Evolutionary conservation across 148 eudicot species (phyloP), one percentile per base, ranked within the genome.

Genomic region (Arbutus unedo): DNA sequence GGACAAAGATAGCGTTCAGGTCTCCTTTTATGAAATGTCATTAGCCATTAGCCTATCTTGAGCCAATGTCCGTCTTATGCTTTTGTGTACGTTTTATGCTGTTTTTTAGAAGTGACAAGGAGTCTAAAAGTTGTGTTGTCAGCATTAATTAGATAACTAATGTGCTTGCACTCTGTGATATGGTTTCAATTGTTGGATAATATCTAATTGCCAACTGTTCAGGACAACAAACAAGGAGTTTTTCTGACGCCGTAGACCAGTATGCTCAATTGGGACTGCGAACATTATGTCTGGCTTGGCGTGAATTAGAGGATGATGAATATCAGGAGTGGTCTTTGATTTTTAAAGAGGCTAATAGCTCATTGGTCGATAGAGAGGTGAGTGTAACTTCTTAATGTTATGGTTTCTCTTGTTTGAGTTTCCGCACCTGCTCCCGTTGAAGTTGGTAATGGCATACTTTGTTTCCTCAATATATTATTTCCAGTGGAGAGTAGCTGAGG

Each of bases 401-500:
- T 74, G 55, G 21, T 48, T n/a, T 13, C 62, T 48, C 50, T 60
- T 60, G 13, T 55, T 70, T 70, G 72, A 41, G 74, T 19, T 51
- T 70, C 49, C 43, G 13, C 57, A 31, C 31, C 18, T 8, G n/a
- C 81, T 62, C 31, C 41, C 8, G n/a, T 59, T 9, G 45, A 21
- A 67, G 19, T 83, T 57, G 57, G 47, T 67, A 16, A 51, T 75
- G 45, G 44, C 51, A 16, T 64, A 31, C 41, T 74, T 76, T 54
- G 66, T 59, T 71, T 68, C 64, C 56, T 82, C 51, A 9, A 70
- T 67, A 54, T 64, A 19, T 47, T 84, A 45, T 79, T 79, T 88
- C 83, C 89, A 96, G 99, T 93, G 98, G 99, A 90, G 93, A 79
- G 93, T 96, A 70, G 97, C 99, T 82, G 98, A 96, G 87, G 96